phyloP scores from a whole-genome alignment of 306 rosid genomes.

The Rosa lucieae region DNA sequence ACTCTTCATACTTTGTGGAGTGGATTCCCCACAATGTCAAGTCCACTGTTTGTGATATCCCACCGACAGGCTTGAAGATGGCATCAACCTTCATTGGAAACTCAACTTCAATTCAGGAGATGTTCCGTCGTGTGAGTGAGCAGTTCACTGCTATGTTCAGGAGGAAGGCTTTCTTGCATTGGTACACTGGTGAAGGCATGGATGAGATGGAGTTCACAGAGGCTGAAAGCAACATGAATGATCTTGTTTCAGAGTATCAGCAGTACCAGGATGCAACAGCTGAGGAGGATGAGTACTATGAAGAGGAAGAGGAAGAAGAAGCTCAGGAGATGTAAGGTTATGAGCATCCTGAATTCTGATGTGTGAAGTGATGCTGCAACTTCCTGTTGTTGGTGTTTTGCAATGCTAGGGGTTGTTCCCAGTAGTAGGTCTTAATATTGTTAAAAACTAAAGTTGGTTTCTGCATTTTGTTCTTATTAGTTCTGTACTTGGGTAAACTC shows the following conservation, averaged over 20 bases:
- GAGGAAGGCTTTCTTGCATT: conserved; percentile 75
- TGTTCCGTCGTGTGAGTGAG: conserved; percentile 70
- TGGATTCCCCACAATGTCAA: conserved; percentile 85
- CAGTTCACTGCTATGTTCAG: conserved; percentile 78
- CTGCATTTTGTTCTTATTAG: conserved; percentile 20
- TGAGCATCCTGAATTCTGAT: conserved; percentile 5
- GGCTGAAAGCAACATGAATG: conserved; percentile 81
- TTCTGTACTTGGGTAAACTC: conserved; percentile 18
- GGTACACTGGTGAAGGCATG: conserved; percentile 81
- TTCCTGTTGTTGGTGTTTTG: conserved; percentile 54
- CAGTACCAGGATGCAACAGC: conserved; percentile 85
- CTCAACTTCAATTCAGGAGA: conserved; percentile 67
- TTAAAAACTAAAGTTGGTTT: conserved; percentile 6
- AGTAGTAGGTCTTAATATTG: conserved; percentile 25
- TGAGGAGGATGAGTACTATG: conserved; percentile 68
- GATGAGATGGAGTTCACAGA: conserved; percentile 78
- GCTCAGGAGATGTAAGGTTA: conserved; percentile 28
- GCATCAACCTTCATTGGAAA: conserved; percentile 75
- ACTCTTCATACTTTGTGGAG: conserved; percentile 70
- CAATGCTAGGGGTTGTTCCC: conserved; percentile 23
- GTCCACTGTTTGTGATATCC: conserved; percentile 76
- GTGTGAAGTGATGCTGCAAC: conserved; percentile 42
- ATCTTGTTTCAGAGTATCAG: conserved; percentile 71
- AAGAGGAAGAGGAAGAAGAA: conserved; percentile 55
- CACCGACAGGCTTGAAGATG: conserved; percentile 78